Conservation (phyloP, 768 basidiomycete genomes). For the Collybiopsis confluens region DNA sequence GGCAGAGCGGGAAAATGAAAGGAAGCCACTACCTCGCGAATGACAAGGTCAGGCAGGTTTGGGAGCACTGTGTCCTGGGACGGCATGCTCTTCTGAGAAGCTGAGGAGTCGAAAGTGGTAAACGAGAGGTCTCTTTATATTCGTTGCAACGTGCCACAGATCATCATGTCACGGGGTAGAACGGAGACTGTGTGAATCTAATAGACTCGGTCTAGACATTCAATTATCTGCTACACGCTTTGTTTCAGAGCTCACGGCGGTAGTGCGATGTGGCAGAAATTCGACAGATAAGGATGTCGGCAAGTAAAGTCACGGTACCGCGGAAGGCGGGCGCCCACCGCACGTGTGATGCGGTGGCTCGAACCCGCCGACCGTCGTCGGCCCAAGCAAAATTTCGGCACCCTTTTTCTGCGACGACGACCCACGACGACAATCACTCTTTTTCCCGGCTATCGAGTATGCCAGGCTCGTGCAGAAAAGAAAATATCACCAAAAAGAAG, state of each 20-base stretch:
- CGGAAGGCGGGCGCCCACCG: too few species aligned
- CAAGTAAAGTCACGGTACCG: too few species aligned
- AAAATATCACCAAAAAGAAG: not conserved
- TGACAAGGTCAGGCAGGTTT: slow-evolving; percentile 28
- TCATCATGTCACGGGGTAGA: not conserved
- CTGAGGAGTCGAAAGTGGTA: not conserved
- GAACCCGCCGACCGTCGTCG: too few species aligned
- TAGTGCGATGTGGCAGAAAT: too few species aligned
- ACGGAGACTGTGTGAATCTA: not conserved
- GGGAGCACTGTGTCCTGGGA: not conserved
- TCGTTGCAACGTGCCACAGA: not conserved
- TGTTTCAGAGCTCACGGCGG: too few species aligned
- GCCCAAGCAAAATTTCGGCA: too few species aligned
- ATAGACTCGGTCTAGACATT: too few species aligned
- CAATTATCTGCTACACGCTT: too few species aligned
- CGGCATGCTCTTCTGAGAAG: not conserved
- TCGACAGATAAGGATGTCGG: too few species aligned
- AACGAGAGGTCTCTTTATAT: not conserved
- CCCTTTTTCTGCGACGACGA: too few species aligned
- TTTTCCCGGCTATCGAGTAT: not conserved
- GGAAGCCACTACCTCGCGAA: slow-evolving; percentile 49
- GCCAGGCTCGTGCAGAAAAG: not conserved
- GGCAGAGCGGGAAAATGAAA: not conserved
- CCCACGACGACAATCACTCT: too few species aligned
- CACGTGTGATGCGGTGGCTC: too few species aligned